Evolutionary conservation across 805 yeast genomes (phyloP), one percentile per base, ranked within the genome.

Genomic region (Schwanniomyces sp.): DNA sequence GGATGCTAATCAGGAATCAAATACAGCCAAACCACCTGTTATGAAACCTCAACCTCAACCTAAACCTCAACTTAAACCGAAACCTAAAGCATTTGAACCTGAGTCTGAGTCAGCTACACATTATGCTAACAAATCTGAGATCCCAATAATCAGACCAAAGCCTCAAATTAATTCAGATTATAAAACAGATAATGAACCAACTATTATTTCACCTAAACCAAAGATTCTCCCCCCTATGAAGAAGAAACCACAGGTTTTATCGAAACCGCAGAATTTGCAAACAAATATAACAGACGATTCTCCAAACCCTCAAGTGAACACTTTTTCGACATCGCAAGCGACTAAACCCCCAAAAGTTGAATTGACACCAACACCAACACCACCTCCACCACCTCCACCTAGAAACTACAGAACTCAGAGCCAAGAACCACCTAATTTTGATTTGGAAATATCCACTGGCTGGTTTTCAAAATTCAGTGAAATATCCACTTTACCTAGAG

Each of bases 401-500:
- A 59, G 70, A 41, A 59, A 59, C 32, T 58, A 62, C 43, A 39
- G 36, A 24, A 48, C 37, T 38, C 37, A 53, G 3, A 46, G 45
- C 17, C 52, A 57, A 4, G 16, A 51, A 1, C 69, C 66, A 1
- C 78, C 80, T 0, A 56, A 59, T 0, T 39, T 78, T 2, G 73
- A 80, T 52, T 53, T 79, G 29, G 76, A 79, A 40, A 59, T 80
- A 3, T 44, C 57, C 0, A 55, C 74, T 0, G 75, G 76, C 1
- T 81, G 85, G 85, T 80, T 69, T 59, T 66, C 74, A 0, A 57
- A 64, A 11, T 55, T 60, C 7, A 51, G 60, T 4, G 55, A 61
- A 3, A 44, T 58, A 1, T 52, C 45, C 3, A 44, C 47, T 1
- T 51, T 77, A n/a, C 84, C 84, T 1, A 43, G 49, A 9, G 61